Evolutionary conservation across 176 grass and related monocot genomes (phyloP).

Genomic region (Oryza glumipatula): DNA sequence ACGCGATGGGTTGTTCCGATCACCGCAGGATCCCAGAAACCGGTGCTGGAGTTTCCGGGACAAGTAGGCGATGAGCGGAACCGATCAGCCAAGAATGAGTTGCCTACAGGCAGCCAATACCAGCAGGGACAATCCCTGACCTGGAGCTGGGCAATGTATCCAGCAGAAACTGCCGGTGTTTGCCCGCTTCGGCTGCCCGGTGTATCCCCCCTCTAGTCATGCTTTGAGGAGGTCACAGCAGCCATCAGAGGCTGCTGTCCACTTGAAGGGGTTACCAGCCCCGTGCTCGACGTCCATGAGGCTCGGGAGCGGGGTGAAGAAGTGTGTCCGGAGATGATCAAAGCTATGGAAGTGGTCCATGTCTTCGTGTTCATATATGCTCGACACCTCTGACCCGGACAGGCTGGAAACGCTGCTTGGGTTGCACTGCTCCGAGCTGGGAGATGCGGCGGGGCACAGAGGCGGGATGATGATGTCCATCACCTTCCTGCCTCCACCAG

Average conservation of each 20-base stretch:
- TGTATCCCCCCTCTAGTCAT: conserved; percentile 52
- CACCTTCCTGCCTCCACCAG: conserved; percentile 11
- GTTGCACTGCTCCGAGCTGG: conserved; percentile 67
- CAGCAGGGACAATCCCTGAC: conserved; percentile 39
- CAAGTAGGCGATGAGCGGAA: conserved; percentile 27
- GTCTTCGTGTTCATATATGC: conserved; percentile 63
- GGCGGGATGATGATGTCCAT: neutral
- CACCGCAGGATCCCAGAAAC: conserved; percentile 42
- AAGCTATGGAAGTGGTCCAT: conserved; percentile 50
- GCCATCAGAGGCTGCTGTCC: conserved; percentile 69
- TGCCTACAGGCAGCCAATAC: conserved; percentile 66
- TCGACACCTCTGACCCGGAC: conserved; percentile 86
- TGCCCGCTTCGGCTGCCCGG: conserved; percentile 35
- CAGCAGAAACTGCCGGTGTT: conserved; percentile 18
- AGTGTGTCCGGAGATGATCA: conserved; percentile 53
- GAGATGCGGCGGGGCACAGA: conserved; percentile 47
- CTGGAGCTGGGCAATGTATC: conserved; percentile 21
- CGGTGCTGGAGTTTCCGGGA: conserved; percentile 11
- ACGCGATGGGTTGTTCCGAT: conserved; percentile 21
- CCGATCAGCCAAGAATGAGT: conserved; percentile 96
- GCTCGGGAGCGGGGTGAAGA: conserved; percentile 65
- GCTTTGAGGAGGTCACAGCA: conserved; percentile 82
- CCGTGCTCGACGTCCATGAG: conserved; percentile 60
- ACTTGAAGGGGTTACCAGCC: conserved; percentile 57
- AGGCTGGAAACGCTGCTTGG: conserved; percentile 57